A percentile compares a stretch with the other conserved stretches of the same genome.
These are phyloP conservation scores for barley (Hordeum vulgare) DNA, from an alignment of 176 grass and related monocot species.

Conservation along the genomic window DNA sequence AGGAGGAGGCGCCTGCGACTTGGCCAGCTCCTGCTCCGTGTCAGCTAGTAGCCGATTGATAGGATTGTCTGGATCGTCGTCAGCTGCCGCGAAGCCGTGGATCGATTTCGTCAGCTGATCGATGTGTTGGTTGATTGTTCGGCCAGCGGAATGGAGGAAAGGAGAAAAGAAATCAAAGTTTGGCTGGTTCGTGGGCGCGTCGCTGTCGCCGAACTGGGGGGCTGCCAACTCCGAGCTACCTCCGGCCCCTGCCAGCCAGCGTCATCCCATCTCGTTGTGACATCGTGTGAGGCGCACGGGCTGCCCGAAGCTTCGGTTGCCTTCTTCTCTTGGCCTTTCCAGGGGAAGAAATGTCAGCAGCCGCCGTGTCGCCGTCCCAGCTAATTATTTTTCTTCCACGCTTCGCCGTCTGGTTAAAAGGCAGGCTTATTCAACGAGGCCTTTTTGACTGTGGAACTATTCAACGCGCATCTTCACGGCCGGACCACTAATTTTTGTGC, in stretches of 20 bases:
- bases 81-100: background rate
- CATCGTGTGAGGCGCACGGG: background rate
- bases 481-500: too few species aligned
- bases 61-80: background rate
- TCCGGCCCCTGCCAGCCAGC: background rate
- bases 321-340: background rate
- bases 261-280: background rate
- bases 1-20: background rate
- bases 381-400: too few species aligned
- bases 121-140: background rate
- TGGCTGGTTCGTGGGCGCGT: conserved; percentile 10
- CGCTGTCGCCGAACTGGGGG: background rate
- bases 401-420: too few species aligned
- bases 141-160: background rate
- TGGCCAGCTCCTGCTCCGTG: background rate
- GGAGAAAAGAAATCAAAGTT: background rate
- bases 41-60: background rate
- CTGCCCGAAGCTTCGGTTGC: background rate
- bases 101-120: background rate
- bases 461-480: too few species aligned
- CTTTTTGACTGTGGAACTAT: too few species aligned
- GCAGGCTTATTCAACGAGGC: too few species aligned
- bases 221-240: conserved; percentile 8
- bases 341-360: background rate
- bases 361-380: too few species aligned